These are phyloP conservation scores for Botrytis porri DNA, from an alignment of 2,329 filamentous ascomycete genomes.

Conservation along the genomic window DNA sequence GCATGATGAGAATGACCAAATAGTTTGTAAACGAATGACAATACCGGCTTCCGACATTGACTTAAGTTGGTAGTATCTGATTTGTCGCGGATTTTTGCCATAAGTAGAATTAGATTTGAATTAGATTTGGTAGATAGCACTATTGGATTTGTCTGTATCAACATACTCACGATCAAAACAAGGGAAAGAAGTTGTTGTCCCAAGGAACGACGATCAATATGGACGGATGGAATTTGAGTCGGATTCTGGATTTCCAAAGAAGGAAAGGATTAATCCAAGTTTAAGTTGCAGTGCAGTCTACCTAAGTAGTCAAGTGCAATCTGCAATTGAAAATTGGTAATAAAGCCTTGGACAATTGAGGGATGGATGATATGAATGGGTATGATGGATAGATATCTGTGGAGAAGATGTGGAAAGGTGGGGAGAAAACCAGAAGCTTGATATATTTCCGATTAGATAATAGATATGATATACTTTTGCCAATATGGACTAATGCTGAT, in stretches of 20 bases:
- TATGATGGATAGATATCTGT: background rate
- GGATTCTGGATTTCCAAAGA: background rate
- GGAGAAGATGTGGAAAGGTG: background rate
- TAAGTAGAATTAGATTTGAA: background rate
- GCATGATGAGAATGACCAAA: constrained; percentile 47
- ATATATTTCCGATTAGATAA: background rate
- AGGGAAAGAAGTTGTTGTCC: background rate
- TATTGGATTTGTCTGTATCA: background rate
- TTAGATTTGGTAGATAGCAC: background rate
- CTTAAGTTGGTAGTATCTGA: background rate
- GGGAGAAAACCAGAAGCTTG: background rate
- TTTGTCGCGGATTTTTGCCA: background rate
- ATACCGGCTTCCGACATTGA: constrained; percentile 2
- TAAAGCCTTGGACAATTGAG: background rate
- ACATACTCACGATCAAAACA: background rate
- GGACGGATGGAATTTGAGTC: background rate
- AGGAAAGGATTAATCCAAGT: background rate
- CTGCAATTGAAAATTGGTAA: background rate
- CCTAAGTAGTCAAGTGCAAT: background rate
- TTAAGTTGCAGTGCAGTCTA: background rate
- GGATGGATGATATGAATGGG: background rate
- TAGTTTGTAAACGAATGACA: background rate
- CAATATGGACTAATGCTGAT: background rate
- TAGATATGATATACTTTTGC: background rate
- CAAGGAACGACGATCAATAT: background rate